Evolutionary conservation across 352 stramenopile species (phyloP), one percentile per base, ranked within the genome.

Genomic region (Globisporangium spiculum): DNA sequence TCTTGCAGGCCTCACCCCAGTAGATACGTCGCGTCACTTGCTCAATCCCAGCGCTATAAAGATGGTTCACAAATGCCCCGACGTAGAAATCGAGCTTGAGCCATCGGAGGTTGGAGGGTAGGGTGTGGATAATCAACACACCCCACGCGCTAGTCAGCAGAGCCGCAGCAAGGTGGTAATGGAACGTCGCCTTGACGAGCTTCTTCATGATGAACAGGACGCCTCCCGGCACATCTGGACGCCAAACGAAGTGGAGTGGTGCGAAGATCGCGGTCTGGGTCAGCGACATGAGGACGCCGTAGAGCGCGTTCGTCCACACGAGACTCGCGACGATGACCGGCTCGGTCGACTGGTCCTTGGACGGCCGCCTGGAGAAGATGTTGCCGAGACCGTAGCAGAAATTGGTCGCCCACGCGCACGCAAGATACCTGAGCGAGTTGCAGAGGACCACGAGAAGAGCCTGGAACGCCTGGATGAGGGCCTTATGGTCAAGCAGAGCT

Each of bases 301-400:
- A 69, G 24, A 69, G 41, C 24, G 56, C 38, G 1, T 61, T 69
- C 32, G 71, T 68, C 76, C 76, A 80, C 10, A 75, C 26, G 26
- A 78, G 50, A 48, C 60, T 74, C 0, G 75, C 73, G 44, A 76
- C 58, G 2, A 73, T 63, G 20, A 82, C 71, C 53, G 71, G 69
- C 8, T 30, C 26, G n/a, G 64, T 68, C 6, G 73, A 72, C 48
- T 83, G 71, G 12, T 75, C 52, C 32, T 62, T 68, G 9, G 74
- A 76, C 18, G 66, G 60, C 36, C 60, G 65, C 24, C 69, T 36
- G 3, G 69, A 57, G 46, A 81, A 81, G 18, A 68, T 34, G 50
- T 81, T 77, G 12, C 69, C 69, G 14, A 72, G 26, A 50, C 69
- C 73, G 67, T 72, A 76, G n/a, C 41, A 66, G 22, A 68, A 75